Evolutionary conservation across 257 asterid species (phyloP).

Genomic region (Coffea canephora): DNA sequence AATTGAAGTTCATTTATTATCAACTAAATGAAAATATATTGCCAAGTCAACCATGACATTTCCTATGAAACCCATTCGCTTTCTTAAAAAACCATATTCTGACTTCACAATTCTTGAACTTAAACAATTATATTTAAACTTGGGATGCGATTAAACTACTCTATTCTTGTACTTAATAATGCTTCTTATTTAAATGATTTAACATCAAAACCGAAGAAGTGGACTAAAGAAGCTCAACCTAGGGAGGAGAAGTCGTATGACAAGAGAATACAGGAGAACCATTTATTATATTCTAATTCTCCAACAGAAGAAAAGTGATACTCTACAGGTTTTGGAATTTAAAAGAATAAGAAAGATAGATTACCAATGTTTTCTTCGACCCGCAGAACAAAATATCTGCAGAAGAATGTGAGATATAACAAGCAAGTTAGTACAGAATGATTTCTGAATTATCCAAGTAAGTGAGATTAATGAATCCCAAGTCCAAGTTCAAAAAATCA

Average conservation of each 20-base stretch:
- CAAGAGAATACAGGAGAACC: neutral
- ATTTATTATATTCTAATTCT: neutral
- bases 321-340: neutral
- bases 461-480: neutral
- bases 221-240: neutral
- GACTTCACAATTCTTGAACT: neutral
- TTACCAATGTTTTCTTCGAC: constrained; percentile 93
- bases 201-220: neutral
- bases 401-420: constrained; percentile 19
- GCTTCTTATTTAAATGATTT: neutral
- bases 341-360: constrained; percentile 15
- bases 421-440: constrained; percentile 2
- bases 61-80: neutral
- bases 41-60: neutral
- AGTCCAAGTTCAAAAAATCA: neutral
- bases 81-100: neutral
- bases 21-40: neutral
- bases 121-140: neutral
- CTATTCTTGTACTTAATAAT: neutral
- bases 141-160: neutral
- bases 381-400: constrained; percentile 96
- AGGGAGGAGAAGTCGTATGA: neutral
- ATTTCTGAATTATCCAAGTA: neutral
- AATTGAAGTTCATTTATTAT: neutral
- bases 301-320: constrained; percentile 8